Evolutionary conservation across 768 basidiomycete genomes (phyloP).

Genomic region (Tulasnella sp.): DNA sequence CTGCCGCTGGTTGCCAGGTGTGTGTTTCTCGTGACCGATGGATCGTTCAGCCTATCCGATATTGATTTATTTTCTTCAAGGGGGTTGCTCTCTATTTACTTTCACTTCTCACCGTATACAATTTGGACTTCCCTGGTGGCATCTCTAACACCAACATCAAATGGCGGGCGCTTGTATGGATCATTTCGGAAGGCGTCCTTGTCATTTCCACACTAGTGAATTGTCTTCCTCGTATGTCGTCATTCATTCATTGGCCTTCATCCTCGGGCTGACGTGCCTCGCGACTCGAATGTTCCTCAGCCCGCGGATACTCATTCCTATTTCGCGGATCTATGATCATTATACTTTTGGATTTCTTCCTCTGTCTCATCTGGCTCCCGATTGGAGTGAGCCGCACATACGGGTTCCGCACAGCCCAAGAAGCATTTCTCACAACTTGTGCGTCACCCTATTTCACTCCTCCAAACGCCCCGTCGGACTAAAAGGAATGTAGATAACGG

Average conservation of each 20-base stretch:
- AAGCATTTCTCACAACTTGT: slow-evolving; percentile 23
- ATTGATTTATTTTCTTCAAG: no score
- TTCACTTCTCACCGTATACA: slow-evolving; percentile 25
- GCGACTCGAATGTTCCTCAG: no score
- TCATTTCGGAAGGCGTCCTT: slow-evolving; percentile 23
- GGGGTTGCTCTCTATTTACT: slow-evolving; percentile 25
- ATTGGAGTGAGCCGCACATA: slow-evolving; percentile 28
- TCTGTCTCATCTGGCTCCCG: slow-evolving; percentile 29
- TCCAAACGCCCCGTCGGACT: no score
- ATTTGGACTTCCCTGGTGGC: slow-evolving; percentile 26
- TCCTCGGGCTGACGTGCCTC: no score
- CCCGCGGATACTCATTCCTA: slow-evolving; percentile 23
- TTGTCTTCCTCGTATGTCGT: neutral
- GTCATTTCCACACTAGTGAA: slow-evolving; percentile 11
- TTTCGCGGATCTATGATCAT: slow-evolving; percentile 25
- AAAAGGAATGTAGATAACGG: neutral
- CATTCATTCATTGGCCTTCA: no score
- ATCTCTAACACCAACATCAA: slow-evolving; percentile 25
- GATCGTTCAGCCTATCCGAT: no score
- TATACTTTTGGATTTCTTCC: slow-evolving; percentile 26
- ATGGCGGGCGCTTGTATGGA: slow-evolving; percentile 27
- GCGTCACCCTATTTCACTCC: no score
- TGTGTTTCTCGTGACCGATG: no score
- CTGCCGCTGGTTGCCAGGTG: slow-evolving; percentile 22
- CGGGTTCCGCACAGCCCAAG: slow-evolving; percentile 26